Evolutionary conservation across 352 stramenopile species (phyloP).

Genomic region (Pythium chondricola): DNA sequence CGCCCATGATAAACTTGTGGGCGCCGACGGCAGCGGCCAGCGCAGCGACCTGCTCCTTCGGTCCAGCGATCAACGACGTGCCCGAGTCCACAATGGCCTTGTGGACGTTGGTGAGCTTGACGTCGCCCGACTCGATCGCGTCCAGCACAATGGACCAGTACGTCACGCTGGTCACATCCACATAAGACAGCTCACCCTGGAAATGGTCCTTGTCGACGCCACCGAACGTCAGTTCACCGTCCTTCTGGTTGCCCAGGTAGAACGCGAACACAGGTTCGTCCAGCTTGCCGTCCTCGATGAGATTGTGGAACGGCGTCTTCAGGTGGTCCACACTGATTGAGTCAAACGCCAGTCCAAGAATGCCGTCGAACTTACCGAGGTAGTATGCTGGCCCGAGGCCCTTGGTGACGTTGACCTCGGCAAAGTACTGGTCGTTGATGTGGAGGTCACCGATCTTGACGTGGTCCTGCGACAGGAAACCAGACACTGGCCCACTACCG

Average conservation of each 20-base stretch:
- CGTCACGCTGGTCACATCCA: conserved; percentile 64
- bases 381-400: conserved; percentile 93
- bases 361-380: conserved; percentile 97
- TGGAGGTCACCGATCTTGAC: conserved; percentile 58
- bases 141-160: conserved; percentile 80
- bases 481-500: conserved; percentile 88
- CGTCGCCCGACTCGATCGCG: conserved; percentile 47
- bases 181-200: conserved; percentile 90
- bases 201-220: conserved; percentile 88
- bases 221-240: conserved; percentile 77
- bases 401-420: conserved; percentile 94
- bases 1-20: conserved; percentile 88
- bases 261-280: conserved; percentile 94
- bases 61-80: conserved; percentile 93
- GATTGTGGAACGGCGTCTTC: conserved; percentile 91
- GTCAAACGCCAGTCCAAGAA: conserved; percentile 96
- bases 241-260: conserved; percentile 89
- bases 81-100: conserved; percentile 95
- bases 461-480: conserved; percentile 88
- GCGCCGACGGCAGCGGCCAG: conserved; percentile 85
- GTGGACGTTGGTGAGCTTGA: conserved; percentile 42
- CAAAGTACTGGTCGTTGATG: conserved; percentile 89
- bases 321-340: conserved; percentile 90
- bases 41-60: conserved; percentile 82
- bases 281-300: conserved; percentile 86